Evolutionary conservation across 1,284 basidiomycete genomes (phyloP).

Genomic region (Puccinia triticina): DNA sequence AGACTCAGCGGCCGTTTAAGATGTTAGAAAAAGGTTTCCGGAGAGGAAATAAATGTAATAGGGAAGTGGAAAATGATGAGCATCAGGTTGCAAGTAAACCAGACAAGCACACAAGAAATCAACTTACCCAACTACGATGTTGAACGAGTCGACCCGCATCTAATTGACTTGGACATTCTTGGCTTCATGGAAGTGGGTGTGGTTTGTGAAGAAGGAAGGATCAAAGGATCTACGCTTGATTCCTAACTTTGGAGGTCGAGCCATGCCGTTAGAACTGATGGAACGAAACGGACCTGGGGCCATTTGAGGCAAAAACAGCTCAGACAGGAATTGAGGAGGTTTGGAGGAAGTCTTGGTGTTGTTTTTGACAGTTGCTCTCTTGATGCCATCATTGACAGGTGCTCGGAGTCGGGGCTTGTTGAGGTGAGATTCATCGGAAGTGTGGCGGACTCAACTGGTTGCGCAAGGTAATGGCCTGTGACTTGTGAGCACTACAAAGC

Average conservation of each 20-base stretch:
- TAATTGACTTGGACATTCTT: not conserved
- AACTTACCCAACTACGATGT: not conserved
- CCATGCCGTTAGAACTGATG: not conserved
- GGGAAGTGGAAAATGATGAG: too few relatives aligned
- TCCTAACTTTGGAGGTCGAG: not conserved
- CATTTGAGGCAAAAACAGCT: not conserved
- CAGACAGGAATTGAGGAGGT: not conserved
- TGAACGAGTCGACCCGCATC: too few relatives aligned
- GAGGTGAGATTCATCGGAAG: not conserved
- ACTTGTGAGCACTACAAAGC: too few relatives aligned
- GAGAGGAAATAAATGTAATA: too few relatives aligned
- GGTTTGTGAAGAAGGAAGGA: not conserved
- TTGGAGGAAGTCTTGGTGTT: not conserved
- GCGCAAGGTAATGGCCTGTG: too few relatives aligned
- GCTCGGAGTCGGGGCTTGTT: constrained; percentile 1
- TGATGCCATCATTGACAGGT: too few relatives aligned
- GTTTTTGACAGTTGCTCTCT: not conserved
- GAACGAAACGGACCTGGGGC: not conserved
- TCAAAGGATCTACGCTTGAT: constrained; percentile 2
- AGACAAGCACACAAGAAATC: too few relatives aligned
- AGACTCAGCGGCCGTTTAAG: too few relatives aligned
- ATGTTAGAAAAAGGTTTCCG: too few relatives aligned
- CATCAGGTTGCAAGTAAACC: too few relatives aligned
- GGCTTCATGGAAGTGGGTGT: not conserved
- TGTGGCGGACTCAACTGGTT: not conserved